Evolutionary conservation across 1,139 yeast species (phyloP).

Genomic region (Pichia cactophila): DNA sequence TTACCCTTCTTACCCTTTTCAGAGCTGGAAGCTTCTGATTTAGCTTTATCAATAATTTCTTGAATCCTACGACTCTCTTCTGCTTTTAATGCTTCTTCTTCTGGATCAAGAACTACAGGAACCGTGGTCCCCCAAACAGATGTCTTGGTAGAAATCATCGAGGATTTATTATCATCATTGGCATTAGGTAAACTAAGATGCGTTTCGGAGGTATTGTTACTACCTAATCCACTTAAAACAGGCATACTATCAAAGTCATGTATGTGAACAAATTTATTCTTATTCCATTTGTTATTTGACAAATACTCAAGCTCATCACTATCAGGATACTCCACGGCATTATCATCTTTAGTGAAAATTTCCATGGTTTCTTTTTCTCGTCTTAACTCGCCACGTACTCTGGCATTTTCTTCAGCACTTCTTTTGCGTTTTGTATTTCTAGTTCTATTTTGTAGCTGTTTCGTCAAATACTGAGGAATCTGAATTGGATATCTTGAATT

Average conservation of each 20-base stretch:
- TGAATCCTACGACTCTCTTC: constrained; percentile 35
- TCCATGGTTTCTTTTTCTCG: constrained; percentile 14
- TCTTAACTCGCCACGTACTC: constrained; percentile 14
- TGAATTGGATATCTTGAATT: constrained; percentile 36
- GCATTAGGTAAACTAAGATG: not conserved
- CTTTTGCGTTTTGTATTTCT: constrained; percentile 46
- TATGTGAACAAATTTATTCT: constrained; percentile 9
- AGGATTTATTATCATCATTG: not conserved
- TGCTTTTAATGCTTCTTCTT: constrained; percentile 27
- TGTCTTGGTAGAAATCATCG: constrained; percentile 8
- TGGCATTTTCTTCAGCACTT: constrained; percentile 39
- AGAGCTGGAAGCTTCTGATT: constrained; percentile 29
- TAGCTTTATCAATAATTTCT: constrained; percentile 43
- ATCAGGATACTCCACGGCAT: not conserved
- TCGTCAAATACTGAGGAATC: constrained; percentile 47
- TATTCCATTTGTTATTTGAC: constrained; percentile 3
- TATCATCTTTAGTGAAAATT: constrained; percentile 1
- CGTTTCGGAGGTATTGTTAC: not conserved
- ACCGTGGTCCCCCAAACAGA: constrained; percentile 59
- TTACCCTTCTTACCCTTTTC: constrained; percentile 35
- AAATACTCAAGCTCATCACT: constrained; percentile 2
- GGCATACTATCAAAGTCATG: constrained; percentile 7
- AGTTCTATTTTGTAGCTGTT: constrained; percentile 56
- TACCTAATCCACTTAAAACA: constrained; percentile 5
- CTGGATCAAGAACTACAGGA: constrained; percentile 29